phyloP scores from a whole-genome alignment of 768 basidiomycete species.

The Gymnopilus dilepis region DNA sequence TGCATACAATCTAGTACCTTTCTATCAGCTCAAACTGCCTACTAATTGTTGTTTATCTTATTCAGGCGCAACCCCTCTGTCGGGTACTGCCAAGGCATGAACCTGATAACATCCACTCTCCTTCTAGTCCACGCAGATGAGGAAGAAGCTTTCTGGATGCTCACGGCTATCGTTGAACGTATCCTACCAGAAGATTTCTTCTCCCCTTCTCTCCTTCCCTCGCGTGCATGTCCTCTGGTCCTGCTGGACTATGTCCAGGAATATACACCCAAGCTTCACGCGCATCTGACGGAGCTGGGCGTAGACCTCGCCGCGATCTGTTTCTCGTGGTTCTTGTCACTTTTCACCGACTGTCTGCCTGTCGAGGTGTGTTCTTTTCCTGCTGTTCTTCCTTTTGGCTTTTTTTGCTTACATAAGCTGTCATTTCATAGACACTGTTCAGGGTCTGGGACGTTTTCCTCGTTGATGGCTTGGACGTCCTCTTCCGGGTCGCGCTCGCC shows the following conservation, averaged over 20 bases:
- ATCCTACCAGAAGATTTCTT: slow-evolving; percentile 94
- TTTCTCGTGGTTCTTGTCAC: slow-evolving; percentile 97
- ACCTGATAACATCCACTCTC: slow-evolving; percentile 93
- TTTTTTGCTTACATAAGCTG: background rate
- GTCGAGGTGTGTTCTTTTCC: slow-evolving; percentile 68
- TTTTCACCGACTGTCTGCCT: slow-evolving; percentile 95
- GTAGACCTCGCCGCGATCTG: slow-evolving; percentile 94
- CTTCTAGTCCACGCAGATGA: slow-evolving; percentile 93
- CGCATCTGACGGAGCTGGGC: slow-evolving; percentile 78
- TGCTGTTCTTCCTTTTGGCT: background rate
- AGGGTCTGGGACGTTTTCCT: slow-evolving; percentile 97
- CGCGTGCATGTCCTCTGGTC: slow-evolving; percentile 92
- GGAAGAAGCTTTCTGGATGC: slow-evolving; percentile 97
- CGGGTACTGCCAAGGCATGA: slow-evolving; percentile 96
- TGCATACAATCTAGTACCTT: slow-evolving; percentile 33
- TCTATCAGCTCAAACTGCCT: background rate
- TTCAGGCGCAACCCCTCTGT: slow-evolving; percentile 87
- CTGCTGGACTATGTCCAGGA: slow-evolving; percentile 88
- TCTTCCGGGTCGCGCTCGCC: slow-evolving; percentile 89
- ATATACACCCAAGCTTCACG: slow-evolving; percentile 71
- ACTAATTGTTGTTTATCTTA: background rate
- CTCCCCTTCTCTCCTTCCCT: slow-evolving; percentile 89
- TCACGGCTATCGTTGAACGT: slow-evolving; percentile 85
- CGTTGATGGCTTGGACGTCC: slow-evolving; percentile 88
- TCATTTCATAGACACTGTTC: slow-evolving; percentile 75